These are phyloP conservation scores for Globisporangium parvum DNA, from an alignment of 352 stramenopile species.

Conservation along the genomic window DNA sequence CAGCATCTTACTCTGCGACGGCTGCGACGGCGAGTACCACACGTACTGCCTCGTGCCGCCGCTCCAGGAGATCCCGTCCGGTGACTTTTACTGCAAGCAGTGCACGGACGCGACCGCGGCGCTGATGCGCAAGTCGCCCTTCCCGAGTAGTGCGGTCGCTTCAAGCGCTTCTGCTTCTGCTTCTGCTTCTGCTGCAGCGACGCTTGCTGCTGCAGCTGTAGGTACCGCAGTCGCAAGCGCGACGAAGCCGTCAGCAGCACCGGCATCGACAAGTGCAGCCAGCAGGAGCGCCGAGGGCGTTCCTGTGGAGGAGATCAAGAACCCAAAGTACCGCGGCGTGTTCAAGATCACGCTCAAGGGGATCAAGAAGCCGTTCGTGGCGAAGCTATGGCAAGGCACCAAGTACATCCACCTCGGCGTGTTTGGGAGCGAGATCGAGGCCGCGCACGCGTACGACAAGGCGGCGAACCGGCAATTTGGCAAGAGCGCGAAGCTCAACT, in stretches of 20 bases:
- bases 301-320: slow-evolving; percentile 39
- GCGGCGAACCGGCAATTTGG: slow-evolving; percentile 62
- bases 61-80: slow-evolving; percentile 60
- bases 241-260: neutral
- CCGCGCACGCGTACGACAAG: slow-evolving; percentile 79
- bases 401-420: slow-evolving; percentile 68
- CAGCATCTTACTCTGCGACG: slow-evolving; percentile 79
- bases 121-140: slow-evolving; percentile 29
- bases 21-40: slow-evolving; percentile 85
- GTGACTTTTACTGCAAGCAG: slow-evolving; percentile 81
- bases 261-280: neutral
- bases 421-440: slow-evolving; percentile 73
- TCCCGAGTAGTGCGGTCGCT: neutral
- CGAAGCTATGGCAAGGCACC: slow-evolving; percentile 56
- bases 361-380: slow-evolving; percentile 77
- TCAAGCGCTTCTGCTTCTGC: neutral
- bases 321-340: slow-evolving; percentile 77
- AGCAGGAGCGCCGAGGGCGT: slow-evolving; percentile 11
- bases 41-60: slow-evolving; percentile 77
- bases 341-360: slow-evolving; percentile 76
- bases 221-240: neutral
- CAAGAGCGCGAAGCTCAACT: slow-evolving; percentile 65
- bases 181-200: neutral
- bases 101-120: slow-evolving; percentile 40
- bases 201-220: too few relatives aligned